Conservation (phyloP, 2,329 filamentous ascomycete species). For the Neurospora sp. region DNA sequence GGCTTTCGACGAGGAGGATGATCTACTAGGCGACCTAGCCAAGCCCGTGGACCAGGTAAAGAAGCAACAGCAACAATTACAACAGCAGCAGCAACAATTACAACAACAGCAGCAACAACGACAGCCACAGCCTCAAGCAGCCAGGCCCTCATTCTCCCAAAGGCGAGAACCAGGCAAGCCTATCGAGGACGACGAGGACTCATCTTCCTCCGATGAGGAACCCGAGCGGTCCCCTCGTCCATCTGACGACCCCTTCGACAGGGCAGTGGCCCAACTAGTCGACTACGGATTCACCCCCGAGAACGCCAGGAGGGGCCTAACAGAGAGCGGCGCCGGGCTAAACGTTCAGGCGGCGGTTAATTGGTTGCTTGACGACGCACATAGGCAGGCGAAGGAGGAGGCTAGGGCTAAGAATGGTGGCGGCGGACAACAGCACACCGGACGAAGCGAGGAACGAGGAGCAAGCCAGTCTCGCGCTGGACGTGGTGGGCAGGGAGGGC, state of each 20-base stretch:
- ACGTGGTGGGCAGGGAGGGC: constrained; percentile 24
- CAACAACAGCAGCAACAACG: background rate
- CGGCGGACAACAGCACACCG: constrained; percentile 23
- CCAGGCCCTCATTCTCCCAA: constrained; percentile 18
- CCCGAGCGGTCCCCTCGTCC: constrained; percentile 29
- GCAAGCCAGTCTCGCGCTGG: constrained; percentile 23
- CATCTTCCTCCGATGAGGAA: constrained; percentile 35
- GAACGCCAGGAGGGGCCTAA: constrained; percentile 70
- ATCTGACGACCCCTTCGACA: constrained; percentile 58
- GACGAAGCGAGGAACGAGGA: constrained; percentile 9
- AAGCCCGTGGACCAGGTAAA: constrained; percentile 54
- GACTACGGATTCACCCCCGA: constrained; percentile 91
- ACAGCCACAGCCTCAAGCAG: constrained; percentile 15
- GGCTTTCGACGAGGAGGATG: constrained; percentile 44
- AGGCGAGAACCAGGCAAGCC: constrained; percentile 44
- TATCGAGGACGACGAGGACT: constrained; percentile 32
- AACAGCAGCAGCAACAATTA: background rate
- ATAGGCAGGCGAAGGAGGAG: constrained; percentile 71
- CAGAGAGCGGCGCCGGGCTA: constrained; percentile 66
- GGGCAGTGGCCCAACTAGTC: constrained; percentile 76
- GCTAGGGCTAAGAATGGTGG: constrained; percentile 40
- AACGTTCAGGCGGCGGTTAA: constrained; percentile 83
- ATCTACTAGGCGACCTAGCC: constrained; percentile 55
- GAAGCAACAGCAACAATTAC: constrained; percentile 9
- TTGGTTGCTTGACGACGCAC: constrained; percentile 84